phyloP scores from a whole-genome alignment of 2,329 filamentous ascomycete genomes.

The Fusarium algeriense region DNA sequence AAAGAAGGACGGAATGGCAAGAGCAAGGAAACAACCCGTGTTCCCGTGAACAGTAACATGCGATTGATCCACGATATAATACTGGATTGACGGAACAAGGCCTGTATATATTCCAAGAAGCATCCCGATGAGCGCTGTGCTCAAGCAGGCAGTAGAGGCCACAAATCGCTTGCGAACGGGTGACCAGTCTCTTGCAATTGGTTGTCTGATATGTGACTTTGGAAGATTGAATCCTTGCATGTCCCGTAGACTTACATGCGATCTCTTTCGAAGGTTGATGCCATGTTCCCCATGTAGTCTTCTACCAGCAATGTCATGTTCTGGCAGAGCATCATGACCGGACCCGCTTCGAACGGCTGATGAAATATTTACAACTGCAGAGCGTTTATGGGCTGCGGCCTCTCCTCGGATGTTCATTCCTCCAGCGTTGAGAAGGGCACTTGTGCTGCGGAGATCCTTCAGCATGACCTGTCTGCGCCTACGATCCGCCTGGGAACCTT shows the following conservation, averaged over 20 bases:
- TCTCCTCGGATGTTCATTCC: not conserved
- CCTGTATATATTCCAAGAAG: slow-evolving; percentile 82
- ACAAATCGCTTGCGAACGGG: slow-evolving; percentile 74
- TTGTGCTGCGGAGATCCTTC: slow-evolving; percentile 9
- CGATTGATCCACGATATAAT: slow-evolving; percentile 76
- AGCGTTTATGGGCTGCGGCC: not conserved
- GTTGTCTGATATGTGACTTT: slow-evolving; percentile 69
- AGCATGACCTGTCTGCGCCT: not conserved
- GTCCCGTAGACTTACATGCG: slow-evolving; percentile 66
- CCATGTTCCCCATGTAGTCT: slow-evolving; percentile 48
- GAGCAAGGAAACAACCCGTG: slow-evolving; percentile 76
- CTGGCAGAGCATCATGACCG: slow-evolving; percentile 44
- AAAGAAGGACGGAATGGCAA: slow-evolving; percentile 77
- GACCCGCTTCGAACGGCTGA: slow-evolving; percentile 23
- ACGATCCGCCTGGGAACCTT: slow-evolving; percentile 3
- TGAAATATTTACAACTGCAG: slow-evolving; percentile 8
- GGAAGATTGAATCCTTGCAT: slow-evolving; percentile 64
- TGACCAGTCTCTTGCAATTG: slow-evolving; percentile 80
- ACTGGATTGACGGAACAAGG: slow-evolving; percentile 82
- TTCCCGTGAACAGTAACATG: slow-evolving; percentile 80
- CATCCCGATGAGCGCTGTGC: slow-evolving; percentile 77
- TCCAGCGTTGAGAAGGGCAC: not conserved
- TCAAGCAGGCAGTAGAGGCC: slow-evolving; percentile 77
- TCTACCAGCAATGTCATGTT: slow-evolving; percentile 44
- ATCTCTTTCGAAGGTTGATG: slow-evolving; percentile 62